A percentile compares a stretch with the other conserved stretches of the same genome.
Evolutionary conservation across 176 grass and related monocot genomes (phyloP).

Genomic region (Coix lacrymajobi): DNA sequence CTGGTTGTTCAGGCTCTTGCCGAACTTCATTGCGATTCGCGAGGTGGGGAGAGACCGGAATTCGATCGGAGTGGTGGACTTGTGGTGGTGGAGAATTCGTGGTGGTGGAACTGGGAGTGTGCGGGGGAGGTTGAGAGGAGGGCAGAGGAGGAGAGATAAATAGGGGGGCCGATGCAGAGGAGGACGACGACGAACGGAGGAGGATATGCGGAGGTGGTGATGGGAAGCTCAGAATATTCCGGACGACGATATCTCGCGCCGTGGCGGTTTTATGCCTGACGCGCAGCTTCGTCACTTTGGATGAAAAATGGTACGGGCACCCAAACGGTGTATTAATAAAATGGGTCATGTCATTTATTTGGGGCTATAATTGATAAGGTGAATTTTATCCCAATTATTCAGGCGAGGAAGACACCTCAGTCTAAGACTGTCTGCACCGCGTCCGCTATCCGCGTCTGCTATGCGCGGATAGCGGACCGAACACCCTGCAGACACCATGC

Average conservation of each 20-base stretch:
- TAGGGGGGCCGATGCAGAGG: not conserved
- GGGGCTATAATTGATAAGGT: no score
- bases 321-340: not conserved
- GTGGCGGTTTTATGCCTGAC: not conserved
- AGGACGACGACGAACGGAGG: not conserved
- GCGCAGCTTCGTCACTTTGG: not conserved
- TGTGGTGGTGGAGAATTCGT: not conserved
- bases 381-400: no score
- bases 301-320: not conserved
- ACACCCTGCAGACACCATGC: no score
- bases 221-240: not conserved
- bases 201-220: not conserved
- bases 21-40: slow-evolving; percentile 61
- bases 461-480: no score
- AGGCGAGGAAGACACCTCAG: no score
- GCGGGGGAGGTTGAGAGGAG: not conserved
- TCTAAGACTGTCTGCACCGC: no score
- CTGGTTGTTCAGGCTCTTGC: slow-evolving; percentile 86
- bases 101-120: not conserved
- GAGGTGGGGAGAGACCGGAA: no score
- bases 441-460: no score
- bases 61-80: not conserved
- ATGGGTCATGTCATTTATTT: not conserved
- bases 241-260: slow-evolving; percentile 18
- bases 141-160: not conserved